Evolutionary conservation across 306 rosid genomes (phyloP), one percentile per base, ranked within the genome.

Genomic region (Nissolia schottii): DNA sequence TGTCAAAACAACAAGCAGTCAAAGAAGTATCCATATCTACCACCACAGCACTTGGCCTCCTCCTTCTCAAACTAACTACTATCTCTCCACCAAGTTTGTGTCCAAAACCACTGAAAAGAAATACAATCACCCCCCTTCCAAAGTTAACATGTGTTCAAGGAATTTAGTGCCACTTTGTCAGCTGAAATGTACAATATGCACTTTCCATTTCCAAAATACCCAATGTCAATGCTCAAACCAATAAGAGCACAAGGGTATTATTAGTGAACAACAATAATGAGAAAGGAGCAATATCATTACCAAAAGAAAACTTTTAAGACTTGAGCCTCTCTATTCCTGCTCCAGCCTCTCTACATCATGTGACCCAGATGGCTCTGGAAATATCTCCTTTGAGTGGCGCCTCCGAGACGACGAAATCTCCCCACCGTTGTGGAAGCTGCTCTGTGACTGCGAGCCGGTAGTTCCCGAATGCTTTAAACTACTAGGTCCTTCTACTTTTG

Each of bases 401-500:
- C 97, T 77, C 28, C 80, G 82, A 0, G 96, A 85, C 18, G 91
- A 94, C 22, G 98, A 91, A 69, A 75, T 80, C 3, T 87, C 92
- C 2, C 81, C 88, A 1, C 83, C 86, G 3, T 85, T 84, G 24
- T 67, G 88, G 37, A 76, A 80, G 64, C 96, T 90, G 51, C 87
- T 85, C 78, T 90, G 93, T 0, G 96, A 90, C 71, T 88, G 96
- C 0, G 96, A 90, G n/a, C 92, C 87, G 0, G 85, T 78, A 1
- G 96, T 89, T 74, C 87, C 92, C 0, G 97, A 92, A 60, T 79
- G 87, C 77, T 87, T 92, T 23, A 89, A 82, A 70, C 96, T 85
- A 48, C 92, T 86, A 6, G 38, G 67, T 58, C 90, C 96, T 84
- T 80, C 92, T 34, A 65, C 54, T 81, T 68, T 89, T 57, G 70